Evolutionary conservation across 257 asterid genomes (phyloP), one percentile per base, ranked within the genome.

Genomic region (Solanum infundibuliforme): DNA sequence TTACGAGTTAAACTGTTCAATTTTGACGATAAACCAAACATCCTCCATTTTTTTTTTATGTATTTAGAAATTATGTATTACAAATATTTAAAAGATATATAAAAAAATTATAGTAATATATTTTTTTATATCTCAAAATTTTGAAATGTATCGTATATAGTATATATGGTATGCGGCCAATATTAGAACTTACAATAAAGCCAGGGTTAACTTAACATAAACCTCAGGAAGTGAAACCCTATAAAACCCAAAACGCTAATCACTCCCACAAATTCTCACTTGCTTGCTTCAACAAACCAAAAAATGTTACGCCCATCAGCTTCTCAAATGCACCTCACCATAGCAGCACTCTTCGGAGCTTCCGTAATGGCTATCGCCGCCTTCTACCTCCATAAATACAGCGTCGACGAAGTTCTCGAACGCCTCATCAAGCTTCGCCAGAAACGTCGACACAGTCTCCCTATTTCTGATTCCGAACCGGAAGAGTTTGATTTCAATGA

Each of bases 301-400:
- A n/a, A 36, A 36, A 94, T 94, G 97, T 76, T 88, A 88, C 87
- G 90, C 2, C 86, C 93, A 12, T 91, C 86, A 32, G 90, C 88
- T 73, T 90, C 98, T 25, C 88, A 97, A 62, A 48, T 90, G 68
- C 96, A 95, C 12, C 92, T 95, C 77, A 91, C 98, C 87, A 89
- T 95, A 72, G 99, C 98, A 65, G 98, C 99, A 18, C 76, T 96
- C 18, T 94, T 95, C 90, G 99, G 99, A 76, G 99, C 98, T 72
- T 96, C 98, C 73, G 95, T 94, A 0, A 94, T 95, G 98, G 98
- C 98, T 60, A 88, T 96, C 71, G 94, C 99, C 90, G 98, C 98
- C 68, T 93, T 96, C 95, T 96, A 88, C 90, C 86, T 95, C 92
- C 98, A 95, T 93, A 96, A 90, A 66, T 98, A 98, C 92, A 96